Conservation (phyloP, 495 filamentous ascomycete genomes). For the Penicillium canescens region DNA sequence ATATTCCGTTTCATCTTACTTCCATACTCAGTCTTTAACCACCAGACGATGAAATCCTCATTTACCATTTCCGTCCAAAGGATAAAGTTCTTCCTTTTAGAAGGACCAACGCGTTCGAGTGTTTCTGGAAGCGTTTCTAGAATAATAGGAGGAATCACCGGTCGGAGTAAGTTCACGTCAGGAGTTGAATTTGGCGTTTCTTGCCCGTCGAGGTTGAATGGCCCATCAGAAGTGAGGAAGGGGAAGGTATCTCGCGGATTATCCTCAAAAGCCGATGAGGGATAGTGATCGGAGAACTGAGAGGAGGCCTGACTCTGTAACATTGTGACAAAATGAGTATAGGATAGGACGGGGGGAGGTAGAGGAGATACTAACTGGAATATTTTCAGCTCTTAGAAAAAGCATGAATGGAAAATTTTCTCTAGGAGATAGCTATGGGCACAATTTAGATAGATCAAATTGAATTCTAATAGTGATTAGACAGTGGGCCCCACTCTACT, state of each 20-base stretch:
- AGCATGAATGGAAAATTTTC: too few relatives aligned
- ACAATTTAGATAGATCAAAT: too few relatives aligned
- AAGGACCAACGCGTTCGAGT: background rate
- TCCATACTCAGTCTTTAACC: slow-evolving; percentile 1
- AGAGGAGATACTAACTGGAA: too few relatives aligned
- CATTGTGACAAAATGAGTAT: too few relatives aligned
- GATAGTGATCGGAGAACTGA: slow-evolving; percentile 6
- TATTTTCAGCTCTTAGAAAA: too few relatives aligned
- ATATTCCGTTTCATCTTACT: slow-evolving; percentile 1
- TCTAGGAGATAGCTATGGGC: too few relatives aligned
- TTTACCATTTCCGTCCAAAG: background rate
- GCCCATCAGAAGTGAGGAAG: background rate
- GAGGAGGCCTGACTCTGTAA: slow-evolving; percentile 5
- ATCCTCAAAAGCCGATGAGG: slow-evolving; percentile 3
- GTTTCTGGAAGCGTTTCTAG: background rate
- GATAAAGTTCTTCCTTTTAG: background rate
- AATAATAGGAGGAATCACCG: background rate
- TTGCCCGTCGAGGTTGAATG: background rate
- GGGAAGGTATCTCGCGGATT: background rate
- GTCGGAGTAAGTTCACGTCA: background rate
- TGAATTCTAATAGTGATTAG: too few relatives aligned
- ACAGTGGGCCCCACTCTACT: too few relatives aligned
- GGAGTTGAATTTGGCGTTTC: too few relatives aligned
- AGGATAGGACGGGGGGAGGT: too few relatives aligned
- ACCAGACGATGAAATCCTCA: slow-evolving; percentile 3